These are phyloP conservation scores for Russula compacta DNA, from an alignment of 768 basidiomycete genomes.

Conservation along the genomic window DNA sequence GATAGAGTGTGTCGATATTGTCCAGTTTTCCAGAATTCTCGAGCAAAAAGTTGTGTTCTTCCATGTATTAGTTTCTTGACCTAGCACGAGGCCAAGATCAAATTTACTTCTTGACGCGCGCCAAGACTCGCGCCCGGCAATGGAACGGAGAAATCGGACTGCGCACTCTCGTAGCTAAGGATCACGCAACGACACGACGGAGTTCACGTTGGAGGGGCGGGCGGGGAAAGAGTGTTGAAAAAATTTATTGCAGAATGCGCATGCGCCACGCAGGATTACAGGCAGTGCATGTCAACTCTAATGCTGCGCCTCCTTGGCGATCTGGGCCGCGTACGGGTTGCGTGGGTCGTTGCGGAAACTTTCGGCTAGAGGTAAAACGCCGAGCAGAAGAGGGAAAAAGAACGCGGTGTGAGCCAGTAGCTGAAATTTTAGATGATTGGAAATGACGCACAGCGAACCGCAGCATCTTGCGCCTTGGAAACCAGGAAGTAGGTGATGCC, in stretches of 20 bases:
- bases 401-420: background rate
- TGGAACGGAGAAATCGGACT: background rate
- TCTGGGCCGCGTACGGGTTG: constrained; percentile 74
- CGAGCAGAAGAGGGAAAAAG: background rate
- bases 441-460: constrained; percentile 55
- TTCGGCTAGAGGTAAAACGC: constrained; percentile 36
- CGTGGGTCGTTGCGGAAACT: constrained; percentile 65
- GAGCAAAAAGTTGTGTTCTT: background rate
- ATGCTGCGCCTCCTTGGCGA: constrained; percentile 54
- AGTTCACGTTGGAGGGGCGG: background rate
- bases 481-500: constrained; percentile 59
- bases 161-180: background rate
- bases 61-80: background rate
- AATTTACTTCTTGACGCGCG: background rate
- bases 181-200: background rate
- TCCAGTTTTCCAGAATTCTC: background rate
- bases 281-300: background rate
- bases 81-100: background rate
- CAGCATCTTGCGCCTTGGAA: constrained; percentile 55
- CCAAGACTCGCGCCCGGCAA: background rate
- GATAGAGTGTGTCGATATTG: background rate
- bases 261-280: background rate
- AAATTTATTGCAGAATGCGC: constrained; percentile 3
- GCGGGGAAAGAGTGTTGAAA: background rate
- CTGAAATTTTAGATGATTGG: background rate